Evolutionary conservation across 352 stramenopile genomes (phyloP).

Genomic region (Phytophthora citricola): DNA sequence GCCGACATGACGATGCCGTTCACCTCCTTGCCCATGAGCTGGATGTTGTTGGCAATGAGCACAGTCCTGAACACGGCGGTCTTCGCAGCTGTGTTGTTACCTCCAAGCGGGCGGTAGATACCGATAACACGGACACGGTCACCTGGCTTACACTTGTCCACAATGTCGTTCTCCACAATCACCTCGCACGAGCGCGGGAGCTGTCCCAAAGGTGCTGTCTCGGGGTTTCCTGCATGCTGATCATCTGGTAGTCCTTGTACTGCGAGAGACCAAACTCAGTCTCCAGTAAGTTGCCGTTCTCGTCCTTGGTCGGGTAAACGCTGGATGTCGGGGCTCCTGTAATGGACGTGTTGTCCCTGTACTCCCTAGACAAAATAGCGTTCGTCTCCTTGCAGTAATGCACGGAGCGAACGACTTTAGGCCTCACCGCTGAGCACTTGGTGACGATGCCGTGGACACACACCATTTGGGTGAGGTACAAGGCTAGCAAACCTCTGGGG

Average conservation of each 20-base stretch:
- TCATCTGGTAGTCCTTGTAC: conserved; percentile 99
- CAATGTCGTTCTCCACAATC: conserved; percentile 98
- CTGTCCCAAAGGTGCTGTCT: conserved; percentile 97
- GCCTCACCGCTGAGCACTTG: conserved; percentile 97
- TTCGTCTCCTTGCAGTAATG: conserved; percentile 99
- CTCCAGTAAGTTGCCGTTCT: conserved; percentile 96
- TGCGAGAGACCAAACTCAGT: conserved; percentile 98
- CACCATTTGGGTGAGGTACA: conserved; percentile 94
- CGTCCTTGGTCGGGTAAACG: conserved; percentile 96
- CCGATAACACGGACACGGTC: conserved; percentile 96
- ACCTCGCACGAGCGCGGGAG: conserved; percentile 98
- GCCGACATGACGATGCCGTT: conserved; percentile 93
- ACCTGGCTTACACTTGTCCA: conserved; percentile 98
- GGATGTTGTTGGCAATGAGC: conserved; percentile 96
- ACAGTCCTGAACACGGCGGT: conserved; percentile 96
- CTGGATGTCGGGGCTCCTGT: conserved; percentile 87
- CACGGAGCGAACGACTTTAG: conserved; percentile 97
- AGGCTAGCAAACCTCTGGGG: conserved; percentile 93
- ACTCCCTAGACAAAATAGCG: conserved; percentile 92
- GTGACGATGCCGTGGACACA: conserved; percentile 99
- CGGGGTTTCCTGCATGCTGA: conserved; percentile 90
- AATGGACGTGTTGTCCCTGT: conserved; percentile 97
- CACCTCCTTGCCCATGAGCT: conserved; percentile 94
- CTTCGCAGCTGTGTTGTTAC: conserved; percentile 75
- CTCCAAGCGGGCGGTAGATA: conserved; percentile 93